These are phyloP conservation scores for Liriodendron chinense DNA, from an alignment of 164 flowering plant genomes.

Conservation along the genomic window DNA sequence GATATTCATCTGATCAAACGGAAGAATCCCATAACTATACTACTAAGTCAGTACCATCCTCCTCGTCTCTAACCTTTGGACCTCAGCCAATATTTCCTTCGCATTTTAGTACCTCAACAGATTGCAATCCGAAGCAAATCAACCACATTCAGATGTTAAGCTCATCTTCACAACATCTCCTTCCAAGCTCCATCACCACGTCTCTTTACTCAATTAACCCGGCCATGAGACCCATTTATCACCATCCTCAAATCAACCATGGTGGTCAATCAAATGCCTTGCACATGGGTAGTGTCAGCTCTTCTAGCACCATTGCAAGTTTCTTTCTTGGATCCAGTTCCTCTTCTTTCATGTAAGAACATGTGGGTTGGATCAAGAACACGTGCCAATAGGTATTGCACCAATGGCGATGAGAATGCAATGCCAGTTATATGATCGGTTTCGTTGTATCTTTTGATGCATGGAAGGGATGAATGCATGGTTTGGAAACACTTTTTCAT, in stretches of 20 bases:
- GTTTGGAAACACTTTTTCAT: neutral
- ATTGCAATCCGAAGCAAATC: constrained; percentile 39
- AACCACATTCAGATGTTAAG: constrained; percentile 46
- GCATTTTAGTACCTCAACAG: constrained; percentile 18
- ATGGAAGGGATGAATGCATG: neutral
- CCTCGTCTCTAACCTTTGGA: constrained; percentile 36
- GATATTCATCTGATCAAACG: constrained; percentile 28
- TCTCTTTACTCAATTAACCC: constrained; percentile 26
- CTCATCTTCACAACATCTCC: constrained; percentile 29
- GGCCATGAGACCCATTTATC: constrained; percentile 35
- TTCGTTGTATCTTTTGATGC: neutral
- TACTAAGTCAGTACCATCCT: constrained; percentile 29
- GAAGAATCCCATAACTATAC: constrained; percentile 37
- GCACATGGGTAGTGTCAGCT: neutral
- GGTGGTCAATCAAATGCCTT: constrained; percentile 8
- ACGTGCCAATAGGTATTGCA: neutral
- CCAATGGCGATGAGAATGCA: neutral
- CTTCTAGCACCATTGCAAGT: neutral
- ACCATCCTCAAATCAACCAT: constrained; percentile 24
- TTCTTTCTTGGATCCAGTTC: neutral
- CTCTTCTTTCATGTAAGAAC: neutral
- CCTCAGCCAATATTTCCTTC: constrained; percentile 40
- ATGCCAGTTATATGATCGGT: neutral
- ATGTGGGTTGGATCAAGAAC: neutral
- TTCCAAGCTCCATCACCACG: constrained; percentile 28